phyloP scores from a whole-genome alignment of 495 filamentous ascomycete species.

The Neurospora terricola region DNA sequence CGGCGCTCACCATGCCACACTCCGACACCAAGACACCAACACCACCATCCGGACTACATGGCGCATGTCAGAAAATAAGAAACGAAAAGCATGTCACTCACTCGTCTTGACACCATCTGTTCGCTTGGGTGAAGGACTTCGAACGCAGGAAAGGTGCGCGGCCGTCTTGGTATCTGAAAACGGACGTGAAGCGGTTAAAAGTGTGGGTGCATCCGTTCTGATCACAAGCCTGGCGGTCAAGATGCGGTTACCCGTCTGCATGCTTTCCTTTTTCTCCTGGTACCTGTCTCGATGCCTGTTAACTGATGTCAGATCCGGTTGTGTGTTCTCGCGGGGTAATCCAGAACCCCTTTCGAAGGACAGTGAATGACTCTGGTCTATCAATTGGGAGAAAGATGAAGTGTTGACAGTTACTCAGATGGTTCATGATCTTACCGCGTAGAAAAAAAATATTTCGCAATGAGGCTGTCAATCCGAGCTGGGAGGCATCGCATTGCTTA shows the following conservation, averaged over 20 bases:
- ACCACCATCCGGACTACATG: neutral
- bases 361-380: neutral
- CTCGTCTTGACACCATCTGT: neutral
- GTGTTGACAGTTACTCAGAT: neutral
- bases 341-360: neutral
- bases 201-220: neutral
- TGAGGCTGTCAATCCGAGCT: neutral
- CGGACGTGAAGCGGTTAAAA: neutral
- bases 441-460: neutral
- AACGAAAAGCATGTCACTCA: neutral
- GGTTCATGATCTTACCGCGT: neutral
- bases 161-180: neutral
- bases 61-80: neutral
- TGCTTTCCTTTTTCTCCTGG: neutral
- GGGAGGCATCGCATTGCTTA: neutral
- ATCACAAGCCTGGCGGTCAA: conserved; percentile 10
- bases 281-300: neutral
- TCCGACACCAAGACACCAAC: neutral
- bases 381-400: neutral
- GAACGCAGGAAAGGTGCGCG: neutral
- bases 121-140: neutral
- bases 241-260: conserved; percentile 7
- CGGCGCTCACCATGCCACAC: neutral
- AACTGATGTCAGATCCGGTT: neutral
- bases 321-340: neutral